phyloP scores from a whole-genome alignment of 2,329 filamentous ascomycete species.

The Aspergillus pseudoviridinutans region DNA sequence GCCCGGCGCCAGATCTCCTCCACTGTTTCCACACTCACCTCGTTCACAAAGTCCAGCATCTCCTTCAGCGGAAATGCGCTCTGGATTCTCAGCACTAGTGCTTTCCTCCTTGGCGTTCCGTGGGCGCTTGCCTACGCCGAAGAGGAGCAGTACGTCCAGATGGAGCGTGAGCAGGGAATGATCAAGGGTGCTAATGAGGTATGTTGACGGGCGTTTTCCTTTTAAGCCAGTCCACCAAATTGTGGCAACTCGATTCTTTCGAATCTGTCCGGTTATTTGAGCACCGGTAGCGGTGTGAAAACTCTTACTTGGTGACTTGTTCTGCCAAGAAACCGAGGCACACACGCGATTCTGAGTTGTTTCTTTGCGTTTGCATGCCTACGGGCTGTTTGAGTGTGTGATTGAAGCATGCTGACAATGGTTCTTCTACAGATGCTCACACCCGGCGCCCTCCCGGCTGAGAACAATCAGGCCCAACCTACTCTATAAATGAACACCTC shows the following conservation, averaged over 20 bases:
- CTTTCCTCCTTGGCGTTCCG: constrained; percentile 84
- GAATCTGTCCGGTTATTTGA: neutral
- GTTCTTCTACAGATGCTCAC: constrained; percentile 37
- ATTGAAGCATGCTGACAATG: neutral
- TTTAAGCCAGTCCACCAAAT: neutral
- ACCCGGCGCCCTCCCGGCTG: constrained; percentile 28
- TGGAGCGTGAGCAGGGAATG: constrained; percentile 97
- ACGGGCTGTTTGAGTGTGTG: neutral
- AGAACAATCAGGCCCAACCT: constrained; percentile 30
- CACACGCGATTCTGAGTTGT: neutral
- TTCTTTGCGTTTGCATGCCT: neutral
- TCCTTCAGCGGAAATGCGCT: constrained; percentile 76
- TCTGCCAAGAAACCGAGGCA: neutral
- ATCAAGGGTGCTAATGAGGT: constrained; percentile 84
- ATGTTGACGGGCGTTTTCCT: constrained; percentile 23
- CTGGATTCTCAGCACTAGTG: constrained; percentile 87
- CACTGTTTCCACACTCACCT: constrained; percentile 48
- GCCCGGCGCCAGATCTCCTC: constrained; percentile 65
- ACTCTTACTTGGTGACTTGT: neutral
- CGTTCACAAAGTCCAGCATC: constrained; percentile 44
- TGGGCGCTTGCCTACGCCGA: constrained; percentile 91
- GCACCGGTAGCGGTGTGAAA: constrained; percentile 4
- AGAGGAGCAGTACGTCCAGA: constrained; percentile 94
- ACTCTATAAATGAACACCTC: constrained; percentile 33
- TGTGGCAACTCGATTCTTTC: neutral